Percentiles rank a stretch among this genome's conserved stretches.
phyloP scores from a whole-genome alignment of 169 alveolate genomes.

The Cryptosporidium xiaoi region DNA sequence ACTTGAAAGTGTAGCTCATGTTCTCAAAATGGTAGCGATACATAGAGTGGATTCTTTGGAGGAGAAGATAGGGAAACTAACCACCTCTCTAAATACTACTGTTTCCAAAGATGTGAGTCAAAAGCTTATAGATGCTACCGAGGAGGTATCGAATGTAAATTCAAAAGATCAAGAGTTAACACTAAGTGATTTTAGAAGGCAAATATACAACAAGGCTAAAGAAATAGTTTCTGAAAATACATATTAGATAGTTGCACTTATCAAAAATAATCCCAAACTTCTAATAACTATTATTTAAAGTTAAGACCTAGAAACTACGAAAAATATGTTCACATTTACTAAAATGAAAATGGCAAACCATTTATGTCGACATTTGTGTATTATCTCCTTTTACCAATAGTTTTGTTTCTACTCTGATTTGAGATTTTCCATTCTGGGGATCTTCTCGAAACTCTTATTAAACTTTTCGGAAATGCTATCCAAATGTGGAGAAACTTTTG shows the following conservation, averaged over 20 bases:
- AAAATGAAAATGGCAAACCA: no score
- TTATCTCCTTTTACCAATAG: no score
- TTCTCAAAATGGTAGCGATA: constrained; percentile 67
- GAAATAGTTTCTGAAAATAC: constrained; percentile 34
- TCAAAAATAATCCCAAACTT: constrained; percentile 8
- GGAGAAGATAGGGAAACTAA: constrained; percentile 44
- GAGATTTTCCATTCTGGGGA: constrained; percentile 33
- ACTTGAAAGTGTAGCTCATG: constrained; percentile 62
- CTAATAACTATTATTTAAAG: not conserved
- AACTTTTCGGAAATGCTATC: constrained; percentile 54
- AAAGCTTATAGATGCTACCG: not conserved
- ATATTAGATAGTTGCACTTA: not conserved
- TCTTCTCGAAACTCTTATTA: constrained; percentile 63
- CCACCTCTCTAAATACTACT: constrained; percentile 12
- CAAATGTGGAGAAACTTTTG: constrained; percentile 62
- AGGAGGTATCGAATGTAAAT: not conserved
- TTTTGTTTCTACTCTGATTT: constrained; percentile 25
- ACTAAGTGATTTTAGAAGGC: constrained; percentile 25
- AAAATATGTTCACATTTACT: no score
- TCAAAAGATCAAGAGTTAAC: not conserved
- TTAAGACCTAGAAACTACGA: no score
- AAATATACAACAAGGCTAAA: constrained; percentile 50
- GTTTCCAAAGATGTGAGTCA: constrained; percentile 3
- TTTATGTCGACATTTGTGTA: no score
- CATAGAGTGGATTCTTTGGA: constrained; percentile 69